These are phyloP conservation scores for Colletotrichum noveboracense DNA, from an alignment of 2,329 filamentous ascomycete genomes.

Conservation along the genomic window DNA sequence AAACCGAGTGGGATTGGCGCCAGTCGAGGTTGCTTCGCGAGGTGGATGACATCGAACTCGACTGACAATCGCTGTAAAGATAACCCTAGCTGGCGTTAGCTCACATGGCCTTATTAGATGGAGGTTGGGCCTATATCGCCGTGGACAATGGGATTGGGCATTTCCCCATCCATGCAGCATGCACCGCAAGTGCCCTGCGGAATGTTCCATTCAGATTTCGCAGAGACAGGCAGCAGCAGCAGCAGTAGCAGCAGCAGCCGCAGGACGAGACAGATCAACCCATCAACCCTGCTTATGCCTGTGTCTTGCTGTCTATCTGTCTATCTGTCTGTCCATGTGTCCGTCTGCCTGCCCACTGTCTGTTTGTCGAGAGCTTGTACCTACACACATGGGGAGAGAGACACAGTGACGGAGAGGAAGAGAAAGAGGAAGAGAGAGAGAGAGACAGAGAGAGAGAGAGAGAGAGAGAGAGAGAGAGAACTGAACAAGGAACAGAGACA, in stretches of 20 bases:
- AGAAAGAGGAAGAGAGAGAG: neutral
- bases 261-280: neutral
- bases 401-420: neutral
- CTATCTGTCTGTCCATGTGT: neutral
- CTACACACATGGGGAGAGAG: neutral
- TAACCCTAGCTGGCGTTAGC: neutral
- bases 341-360: neutral
- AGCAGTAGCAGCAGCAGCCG: neutral
- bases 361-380: neutral
- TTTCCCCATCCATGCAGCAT: neutral
- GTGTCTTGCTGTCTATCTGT: neutral
- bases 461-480: neutral
- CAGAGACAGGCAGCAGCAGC: neutral
- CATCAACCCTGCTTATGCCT: neutral
- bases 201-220: neutral
- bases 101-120: neutral
- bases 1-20: neutral
- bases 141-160: neutral
- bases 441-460: neutral
- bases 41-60: slow-evolving; percentile 15
- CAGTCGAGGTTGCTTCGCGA: neutral
- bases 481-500: neutral
- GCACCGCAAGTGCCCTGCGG: neutral
- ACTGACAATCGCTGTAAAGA: slow-evolving; percentile 1
- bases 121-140: neutral